These are phyloP conservation scores for Sphaerobolus stellatus DNA, from an alignment of 1,284 basidiomycete genomes.

Conservation along the genomic window DNA sequence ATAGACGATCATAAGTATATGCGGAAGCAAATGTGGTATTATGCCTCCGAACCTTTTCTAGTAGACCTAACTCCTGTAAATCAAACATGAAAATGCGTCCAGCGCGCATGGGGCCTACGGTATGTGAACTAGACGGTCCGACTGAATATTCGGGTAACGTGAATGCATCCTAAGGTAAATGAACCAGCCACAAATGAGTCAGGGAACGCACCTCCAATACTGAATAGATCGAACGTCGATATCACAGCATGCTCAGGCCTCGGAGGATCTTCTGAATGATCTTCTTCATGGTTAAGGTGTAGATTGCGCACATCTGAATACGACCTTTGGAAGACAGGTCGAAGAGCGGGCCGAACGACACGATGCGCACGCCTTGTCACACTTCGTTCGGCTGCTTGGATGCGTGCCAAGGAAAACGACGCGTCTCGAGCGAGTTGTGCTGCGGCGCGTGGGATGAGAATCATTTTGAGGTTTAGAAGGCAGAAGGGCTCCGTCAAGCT, in stretches of 20 bases:
- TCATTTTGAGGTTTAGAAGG: too few relatives aligned
- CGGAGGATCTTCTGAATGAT: constrained; percentile 21
- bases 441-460: too few relatives aligned
- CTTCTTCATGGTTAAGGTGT: not conserved
- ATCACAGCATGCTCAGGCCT: constrained; percentile 89
- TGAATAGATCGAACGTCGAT: constrained; percentile 90
- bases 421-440: too few relatives aligned
- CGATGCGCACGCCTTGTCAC: too few relatives aligned
- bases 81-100: constrained; percentile 85
- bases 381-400: too few relatives aligned
- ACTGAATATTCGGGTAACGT: constrained; percentile 32
- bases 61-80: constrained; percentile 64
- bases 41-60: constrained; percentile 59
- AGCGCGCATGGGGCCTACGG: constrained; percentile 91
- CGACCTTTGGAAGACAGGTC: not conserved
- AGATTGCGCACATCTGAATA: not conserved
- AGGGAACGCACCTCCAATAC: constrained; percentile 67
- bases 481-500: too few relatives aligned
- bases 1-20: not conserved
- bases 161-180: not conserved
- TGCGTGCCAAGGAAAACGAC: too few relatives aligned
- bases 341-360: too few relatives aligned
- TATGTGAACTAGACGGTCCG: constrained; percentile 64
- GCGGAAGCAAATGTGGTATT: not conserved
- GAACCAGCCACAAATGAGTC: not conserved